Evolutionary conservation across 208 protist genomes (phyloP).

Genomic region (Sergeia podlipaevii): DNA sequence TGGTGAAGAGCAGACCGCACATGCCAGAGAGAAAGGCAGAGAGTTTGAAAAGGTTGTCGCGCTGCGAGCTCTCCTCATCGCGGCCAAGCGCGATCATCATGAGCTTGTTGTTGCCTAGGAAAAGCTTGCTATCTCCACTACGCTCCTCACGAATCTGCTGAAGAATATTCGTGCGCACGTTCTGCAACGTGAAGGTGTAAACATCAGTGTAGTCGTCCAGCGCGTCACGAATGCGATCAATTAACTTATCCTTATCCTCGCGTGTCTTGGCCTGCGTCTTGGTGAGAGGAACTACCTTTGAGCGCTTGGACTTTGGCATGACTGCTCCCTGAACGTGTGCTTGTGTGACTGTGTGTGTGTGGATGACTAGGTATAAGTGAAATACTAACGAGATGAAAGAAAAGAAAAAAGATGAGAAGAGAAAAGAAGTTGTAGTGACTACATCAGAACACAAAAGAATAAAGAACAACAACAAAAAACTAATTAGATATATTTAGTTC

Average conservation of each 20-base stretch:
- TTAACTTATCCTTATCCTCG: slow-evolving; percentile 89
- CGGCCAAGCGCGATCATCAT: slow-evolving; percentile 91
- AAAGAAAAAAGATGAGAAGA: slow-evolving; percentile 9
- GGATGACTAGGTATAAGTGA: not conserved
- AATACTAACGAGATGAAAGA: not conserved
- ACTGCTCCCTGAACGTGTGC: not conserved
- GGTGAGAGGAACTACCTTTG: slow-evolving; percentile 83
- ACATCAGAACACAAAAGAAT: slow-evolving; percentile 7
- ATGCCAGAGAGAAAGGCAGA: slow-evolving; percentile 76
- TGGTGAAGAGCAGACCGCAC: slow-evolving; percentile 93
- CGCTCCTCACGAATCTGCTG: slow-evolving; percentile 90
- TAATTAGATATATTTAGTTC: no score
- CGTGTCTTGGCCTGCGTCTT: slow-evolving; percentile 89
- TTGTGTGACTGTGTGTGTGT: not conserved
- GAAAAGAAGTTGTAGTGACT: not conserved
- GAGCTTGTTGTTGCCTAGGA: slow-evolving; percentile 95
- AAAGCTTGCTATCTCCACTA: slow-evolving; percentile 80
- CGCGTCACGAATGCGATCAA: slow-evolving; percentile 83
- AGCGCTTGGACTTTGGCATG: slow-evolving; percentile 88
- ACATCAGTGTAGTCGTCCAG: slow-evolving; percentile 83
- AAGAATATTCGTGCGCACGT: slow-evolving; percentile 87
- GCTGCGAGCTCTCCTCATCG: slow-evolving; percentile 70
- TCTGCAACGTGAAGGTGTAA: slow-evolving; percentile 84
- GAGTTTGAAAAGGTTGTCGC: slow-evolving; percentile 88
- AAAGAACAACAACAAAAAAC: no score